Conservation (phyloP, 257 asterid species). For the Gardenia jasminoides region DNA sequence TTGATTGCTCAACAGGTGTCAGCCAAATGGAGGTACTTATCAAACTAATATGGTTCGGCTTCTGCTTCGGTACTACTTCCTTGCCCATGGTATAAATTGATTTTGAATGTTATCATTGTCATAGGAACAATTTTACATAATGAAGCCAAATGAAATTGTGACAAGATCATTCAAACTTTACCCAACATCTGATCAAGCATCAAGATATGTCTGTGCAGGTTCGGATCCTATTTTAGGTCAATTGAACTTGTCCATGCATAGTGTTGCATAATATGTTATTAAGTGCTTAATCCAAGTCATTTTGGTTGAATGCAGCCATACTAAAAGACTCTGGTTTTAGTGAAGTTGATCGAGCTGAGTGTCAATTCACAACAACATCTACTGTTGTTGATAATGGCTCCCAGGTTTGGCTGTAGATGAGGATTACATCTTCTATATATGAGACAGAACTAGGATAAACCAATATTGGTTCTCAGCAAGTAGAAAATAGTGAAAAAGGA, state of each 20-base stretch:
- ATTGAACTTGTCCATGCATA: background rate
- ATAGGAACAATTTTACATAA: conserved; percentile 89
- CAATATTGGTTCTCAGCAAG: background rate
- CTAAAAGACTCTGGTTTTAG: conserved; percentile 83
- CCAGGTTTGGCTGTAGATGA: conserved; percentile 54
- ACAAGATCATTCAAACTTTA: conserved; percentile 81
- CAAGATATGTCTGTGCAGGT: conserved; percentile 86
- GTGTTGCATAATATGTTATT: background rate
- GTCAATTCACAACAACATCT: conserved; percentile 91
- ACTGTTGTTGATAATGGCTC: conserved; percentile 90
- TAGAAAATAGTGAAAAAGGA: background rate
- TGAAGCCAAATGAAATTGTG: conserved; percentile 78
- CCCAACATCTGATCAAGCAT: conserved; percentile 93
- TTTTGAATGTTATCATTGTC: conserved; percentile 13
- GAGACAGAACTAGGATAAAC: background rate
- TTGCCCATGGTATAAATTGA: background rate
- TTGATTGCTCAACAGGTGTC: conserved; percentile 87
- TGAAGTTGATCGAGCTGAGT: conserved; percentile 95
- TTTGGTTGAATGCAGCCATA: conserved; percentile 63
- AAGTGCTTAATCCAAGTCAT: conserved; percentile 8
- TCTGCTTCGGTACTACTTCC: background rate
- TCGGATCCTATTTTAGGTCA: background rate
- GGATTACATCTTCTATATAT: background rate
- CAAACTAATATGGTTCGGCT: background rate
- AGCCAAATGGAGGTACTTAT: conserved; percentile 86